Percentiles rank a stretch among this genome's conserved stretches.
phyloP scores from a whole-genome alignment of 2,329 filamentous ascomycete species.

The Alternaria metachromatica region DNA sequence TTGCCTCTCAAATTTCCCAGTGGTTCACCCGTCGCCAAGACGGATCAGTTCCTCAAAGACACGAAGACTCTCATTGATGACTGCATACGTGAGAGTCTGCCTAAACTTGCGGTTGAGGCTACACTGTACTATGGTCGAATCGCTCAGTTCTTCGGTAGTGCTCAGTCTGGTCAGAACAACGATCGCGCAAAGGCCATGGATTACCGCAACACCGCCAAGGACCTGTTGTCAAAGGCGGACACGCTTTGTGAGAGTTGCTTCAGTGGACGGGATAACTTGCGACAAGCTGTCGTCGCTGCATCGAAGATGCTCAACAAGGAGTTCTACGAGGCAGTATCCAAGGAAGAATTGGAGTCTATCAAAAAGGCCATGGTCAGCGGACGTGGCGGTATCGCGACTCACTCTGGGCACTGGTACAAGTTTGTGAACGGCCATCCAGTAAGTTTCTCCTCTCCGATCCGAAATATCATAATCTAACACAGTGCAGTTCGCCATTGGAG shows the following conservation, averaged over 20 bases:
- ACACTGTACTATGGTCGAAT: slow-evolving; percentile 44
- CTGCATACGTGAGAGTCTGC: slow-evolving; percentile 40
- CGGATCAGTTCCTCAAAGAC: slow-evolving; percentile 27
- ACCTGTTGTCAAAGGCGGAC: slow-evolving; percentile 36
- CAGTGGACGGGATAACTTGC: slow-evolving; percentile 32
- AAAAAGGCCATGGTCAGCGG: slow-evolving; percentile 58
- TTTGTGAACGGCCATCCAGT: slow-evolving; percentile 64
- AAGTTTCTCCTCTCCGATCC: slow-evolving; percentile 5
- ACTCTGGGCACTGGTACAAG: slow-evolving; percentile 67
- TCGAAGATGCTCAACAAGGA: slow-evolving; percentile 39
- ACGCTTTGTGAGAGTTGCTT: slow-evolving; percentile 45
- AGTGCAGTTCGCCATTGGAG: slow-evolving; percentile 63
- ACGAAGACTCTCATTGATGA: slow-evolving; percentile 41
- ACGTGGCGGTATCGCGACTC: slow-evolving; percentile 47
- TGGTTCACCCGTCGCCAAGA: slow-evolving; percentile 9
- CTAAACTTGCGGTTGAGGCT: slow-evolving; percentile 49
- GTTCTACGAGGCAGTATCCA: slow-evolving; percentile 52
- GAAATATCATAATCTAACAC: neutral
- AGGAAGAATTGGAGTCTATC: slow-evolving; percentile 54
- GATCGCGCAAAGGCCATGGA: slow-evolving; percentile 15
- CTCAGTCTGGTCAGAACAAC: slow-evolving; percentile 6
- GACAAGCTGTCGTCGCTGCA: slow-evolving; percentile 33
- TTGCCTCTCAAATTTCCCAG: slow-evolving; percentile 17
- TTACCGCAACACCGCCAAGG: slow-evolving; percentile 26
- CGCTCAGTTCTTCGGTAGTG: slow-evolving; percentile 31